phyloP scores from a whole-genome alignment of 2,329 filamentous ascomycete genomes.

The Lizonia empirigonia region DNA sequence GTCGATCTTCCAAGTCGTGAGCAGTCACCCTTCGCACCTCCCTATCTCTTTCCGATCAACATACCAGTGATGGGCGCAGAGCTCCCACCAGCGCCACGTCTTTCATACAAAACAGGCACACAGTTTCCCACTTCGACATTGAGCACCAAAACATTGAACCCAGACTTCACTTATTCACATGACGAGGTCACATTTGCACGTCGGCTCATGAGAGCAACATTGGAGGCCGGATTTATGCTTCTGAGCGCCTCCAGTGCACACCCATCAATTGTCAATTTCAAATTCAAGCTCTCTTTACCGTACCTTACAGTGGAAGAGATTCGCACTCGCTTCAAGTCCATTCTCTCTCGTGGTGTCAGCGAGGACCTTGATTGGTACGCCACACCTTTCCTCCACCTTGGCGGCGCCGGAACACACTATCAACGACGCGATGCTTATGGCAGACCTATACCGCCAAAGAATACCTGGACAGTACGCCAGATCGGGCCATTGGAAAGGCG shows the following conservation, averaged over 20 bases:
- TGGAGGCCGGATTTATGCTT: slow-evolving; percentile 68
- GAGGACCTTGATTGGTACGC: slow-evolving; percentile 65
- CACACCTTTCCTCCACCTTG: slow-evolving; percentile 68
- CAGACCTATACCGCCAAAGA: slow-evolving; percentile 39
- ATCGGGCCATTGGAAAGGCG: slow-evolving; percentile 44
- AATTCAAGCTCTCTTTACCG: slow-evolving; percentile 73
- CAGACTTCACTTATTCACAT: slow-evolving; percentile 63
- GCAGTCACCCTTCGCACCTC: slow-evolving; percentile 20
- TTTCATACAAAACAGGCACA: background rate
- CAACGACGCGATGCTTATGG: slow-evolving; percentile 48
- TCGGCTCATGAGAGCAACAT: slow-evolving; percentile 68
- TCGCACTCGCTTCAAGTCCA: slow-evolving; percentile 46
- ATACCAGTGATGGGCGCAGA: slow-evolving; percentile 32
- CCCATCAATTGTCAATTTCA: slow-evolving; percentile 48
- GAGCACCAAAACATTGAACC: slow-evolving; percentile 27
- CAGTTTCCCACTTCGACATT: slow-evolving; percentile 25
- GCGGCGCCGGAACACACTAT: slow-evolving; percentile 72
- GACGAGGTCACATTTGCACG: slow-evolving; percentile 72
- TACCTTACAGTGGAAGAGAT: slow-evolving; percentile 56
- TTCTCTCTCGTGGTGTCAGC: slow-evolving; percentile 47
- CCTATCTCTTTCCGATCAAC: slow-evolving; percentile 30
- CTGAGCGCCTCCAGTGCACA: slow-evolving; percentile 54
- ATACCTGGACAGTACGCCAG: slow-evolving; percentile 40
- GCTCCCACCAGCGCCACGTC: slow-evolving; percentile 3
- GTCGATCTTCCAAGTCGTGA: slow-evolving; percentile 33